phyloP scores from a whole-genome alignment of 1,139 yeast genomes.

The Suhomyces panamericanus region DNA sequence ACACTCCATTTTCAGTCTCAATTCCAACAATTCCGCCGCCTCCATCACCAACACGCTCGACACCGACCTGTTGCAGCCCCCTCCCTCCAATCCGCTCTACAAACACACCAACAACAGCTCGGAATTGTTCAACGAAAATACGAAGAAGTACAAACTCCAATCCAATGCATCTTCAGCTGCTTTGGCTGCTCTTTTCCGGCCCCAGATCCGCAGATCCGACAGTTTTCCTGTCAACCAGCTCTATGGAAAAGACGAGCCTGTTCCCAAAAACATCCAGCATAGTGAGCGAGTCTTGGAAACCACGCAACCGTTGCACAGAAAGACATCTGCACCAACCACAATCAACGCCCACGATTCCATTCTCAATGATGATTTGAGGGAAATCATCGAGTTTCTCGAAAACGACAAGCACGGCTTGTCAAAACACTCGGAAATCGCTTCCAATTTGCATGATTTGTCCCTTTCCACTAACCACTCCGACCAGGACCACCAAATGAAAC shows the following conservation, averaged over 20 bases:
- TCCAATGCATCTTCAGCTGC: constrained; percentile 66
- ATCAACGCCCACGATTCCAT: constrained; percentile 16
- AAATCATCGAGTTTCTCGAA: constrained; percentile 46
- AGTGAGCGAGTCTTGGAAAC: constrained; percentile 8
- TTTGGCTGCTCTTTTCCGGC: constrained; percentile 55
- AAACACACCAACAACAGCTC: constrained; percentile 25
- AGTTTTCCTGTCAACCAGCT: constrained; percentile 36
- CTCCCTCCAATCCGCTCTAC: constrained; percentile 14
- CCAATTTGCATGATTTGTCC: constrained; percentile 58
- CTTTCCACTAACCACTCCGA: constrained; percentile 34
- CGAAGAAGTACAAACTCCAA: constrained; percentile 31
- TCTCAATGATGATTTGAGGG: constrained; percentile 41
- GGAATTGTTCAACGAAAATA: constrained; percentile 21
- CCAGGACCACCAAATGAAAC: constrained; percentile 26
- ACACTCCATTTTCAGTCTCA: constrained; percentile 11
- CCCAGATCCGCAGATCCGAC: constrained; percentile 37
- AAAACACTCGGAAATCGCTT: constrained; percentile 43
- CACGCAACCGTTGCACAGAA: constrained; percentile 1
- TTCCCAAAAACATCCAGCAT: background rate
- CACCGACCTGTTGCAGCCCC: constrained; percentile 8
- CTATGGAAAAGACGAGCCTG: constrained; percentile 15
- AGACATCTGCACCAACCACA: constrained; percentile 2
- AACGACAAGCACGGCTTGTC: constrained; percentile 32
- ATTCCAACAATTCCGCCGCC: constrained; percentile 15
- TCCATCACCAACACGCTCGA: constrained; percentile 5